These are phyloP conservation scores for Clausena lansium DNA, from an alignment of 345 rosid genomes.

Conservation along the genomic window DNA sequence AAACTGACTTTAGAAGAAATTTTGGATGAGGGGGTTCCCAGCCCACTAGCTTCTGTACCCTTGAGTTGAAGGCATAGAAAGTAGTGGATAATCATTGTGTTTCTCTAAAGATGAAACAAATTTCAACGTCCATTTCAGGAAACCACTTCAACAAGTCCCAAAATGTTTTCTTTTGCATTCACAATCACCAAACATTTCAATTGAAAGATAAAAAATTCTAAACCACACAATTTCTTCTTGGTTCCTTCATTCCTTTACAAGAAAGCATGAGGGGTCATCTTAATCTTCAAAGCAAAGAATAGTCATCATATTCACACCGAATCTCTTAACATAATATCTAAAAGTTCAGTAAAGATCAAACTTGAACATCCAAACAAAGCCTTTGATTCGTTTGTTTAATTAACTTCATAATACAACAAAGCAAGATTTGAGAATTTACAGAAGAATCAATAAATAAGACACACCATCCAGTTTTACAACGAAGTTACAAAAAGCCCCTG, in stretches of 20 bases:
- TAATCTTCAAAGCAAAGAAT: neutral
- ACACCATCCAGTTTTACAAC: conserved; percentile 19
- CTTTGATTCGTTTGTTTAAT: conserved; percentile 18
- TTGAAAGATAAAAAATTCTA: neutral
- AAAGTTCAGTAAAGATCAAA: neutral
- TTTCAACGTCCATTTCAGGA: conserved; percentile 30
- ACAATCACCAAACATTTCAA: conserved; percentile 3
- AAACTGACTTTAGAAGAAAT: conserved; percentile 23
- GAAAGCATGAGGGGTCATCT: conserved; percentile 1
- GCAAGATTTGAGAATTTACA: conserved; percentile 48
- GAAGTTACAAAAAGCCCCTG: conserved; percentile 29
- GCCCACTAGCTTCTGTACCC: conserved; percentile 45
- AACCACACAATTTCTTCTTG: conserved; percentile 18
- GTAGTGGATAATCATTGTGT: conserved; percentile 40
- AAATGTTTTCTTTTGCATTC: conserved; percentile 1
- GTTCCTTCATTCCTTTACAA: conserved; percentile 15
- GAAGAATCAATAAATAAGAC: conserved; percentile 38
- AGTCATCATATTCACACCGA: neutral
- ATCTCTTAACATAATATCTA: neutral
- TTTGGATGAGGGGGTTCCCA: conserved; percentile 10
- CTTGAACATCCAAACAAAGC: neutral
- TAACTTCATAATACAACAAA: conserved; percentile 26
- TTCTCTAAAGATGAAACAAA: conserved; percentile 27
- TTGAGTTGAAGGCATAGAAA: conserved; percentile 17
- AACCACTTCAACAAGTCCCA: conserved; percentile 18